These are phyloP conservation scores for Apiospora marii DNA, from an alignment of 2,329 filamentous ascomycete species.

Conservation along the genomic window DNA sequence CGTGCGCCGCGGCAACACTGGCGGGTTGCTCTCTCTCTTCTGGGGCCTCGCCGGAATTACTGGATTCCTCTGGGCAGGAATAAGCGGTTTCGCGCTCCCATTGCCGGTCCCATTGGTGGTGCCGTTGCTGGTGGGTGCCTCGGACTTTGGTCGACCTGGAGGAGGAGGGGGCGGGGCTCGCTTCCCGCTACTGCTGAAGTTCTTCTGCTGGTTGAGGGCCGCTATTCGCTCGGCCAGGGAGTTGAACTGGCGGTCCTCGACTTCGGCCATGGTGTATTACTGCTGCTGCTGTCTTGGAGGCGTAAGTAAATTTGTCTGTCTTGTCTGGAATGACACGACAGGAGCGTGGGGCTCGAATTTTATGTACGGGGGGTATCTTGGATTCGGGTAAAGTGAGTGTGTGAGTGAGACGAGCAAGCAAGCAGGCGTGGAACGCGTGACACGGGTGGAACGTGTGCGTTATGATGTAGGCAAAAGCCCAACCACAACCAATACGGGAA, in stretches of 20 bases:
- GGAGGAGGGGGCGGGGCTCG: conserved; percentile 56
- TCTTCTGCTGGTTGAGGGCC: conserved; percentile 68
- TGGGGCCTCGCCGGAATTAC: conserved; percentile 49
- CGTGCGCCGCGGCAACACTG: conserved; percentile 48
- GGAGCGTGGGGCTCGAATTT: not conserved
- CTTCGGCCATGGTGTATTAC: conserved; percentile 60
- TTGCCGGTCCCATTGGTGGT: conserved; percentile 30
- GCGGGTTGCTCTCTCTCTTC: conserved; percentile 43
- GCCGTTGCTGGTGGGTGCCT: conserved; percentile 32
- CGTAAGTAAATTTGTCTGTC: not conserved
- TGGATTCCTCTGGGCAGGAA: conserved; percentile 42
- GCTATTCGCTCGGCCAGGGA: conserved; percentile 69
- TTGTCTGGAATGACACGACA: conserved; percentile 1
- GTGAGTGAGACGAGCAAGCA: conserved; percentile 2
- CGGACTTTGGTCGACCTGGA: conserved; percentile 48
- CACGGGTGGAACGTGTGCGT: conserved; percentile 2
- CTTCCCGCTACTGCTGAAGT: conserved; percentile 56
- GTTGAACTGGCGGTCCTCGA: conserved; percentile 68
- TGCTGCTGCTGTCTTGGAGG: not conserved
- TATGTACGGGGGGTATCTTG: not conserved
- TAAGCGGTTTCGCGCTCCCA: conserved; percentile 15
- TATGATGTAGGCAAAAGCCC: not conserved
- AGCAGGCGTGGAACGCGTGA: not conserved
- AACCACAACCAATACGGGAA: not conserved
- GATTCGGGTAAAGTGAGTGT: not conserved